These are phyloP conservation scores for Diutina sp. DNA, from an alignment of 1,139 yeast species.

Conservation along the genomic window DNA sequence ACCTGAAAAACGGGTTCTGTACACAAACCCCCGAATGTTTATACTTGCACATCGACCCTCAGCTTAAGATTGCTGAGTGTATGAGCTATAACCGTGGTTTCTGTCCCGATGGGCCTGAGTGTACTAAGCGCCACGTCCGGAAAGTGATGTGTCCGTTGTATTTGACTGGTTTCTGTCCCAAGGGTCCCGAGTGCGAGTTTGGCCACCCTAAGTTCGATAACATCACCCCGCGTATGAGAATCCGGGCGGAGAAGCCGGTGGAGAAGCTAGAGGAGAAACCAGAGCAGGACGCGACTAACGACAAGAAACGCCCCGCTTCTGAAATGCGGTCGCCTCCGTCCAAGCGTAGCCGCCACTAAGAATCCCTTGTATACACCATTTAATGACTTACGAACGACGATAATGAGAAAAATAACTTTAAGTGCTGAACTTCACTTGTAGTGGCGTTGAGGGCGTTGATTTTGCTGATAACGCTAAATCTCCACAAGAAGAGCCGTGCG, in stretches of 20 bases:
- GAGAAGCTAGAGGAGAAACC: background rate
- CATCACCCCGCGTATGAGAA: background rate
- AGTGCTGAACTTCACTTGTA: background rate
- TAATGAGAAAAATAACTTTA: background rate
- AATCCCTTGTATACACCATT: background rate
- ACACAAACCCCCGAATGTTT: conserved; percentile 93
- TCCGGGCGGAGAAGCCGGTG: background rate
- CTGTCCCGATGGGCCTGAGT: conserved; percentile 85
- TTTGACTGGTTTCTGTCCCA: conserved; percentile 88
- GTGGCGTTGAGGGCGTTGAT: background rate
- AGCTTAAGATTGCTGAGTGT: conserved; percentile 78
- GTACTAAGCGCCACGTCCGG: conserved; percentile 72
- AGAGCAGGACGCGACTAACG: background rate
- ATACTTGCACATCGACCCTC: conserved; percentile 85
- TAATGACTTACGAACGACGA: background rate
- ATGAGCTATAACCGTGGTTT: conserved; percentile 76
- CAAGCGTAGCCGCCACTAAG: background rate
- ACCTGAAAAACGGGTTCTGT: conserved; percentile 80
- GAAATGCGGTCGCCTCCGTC: background rate
- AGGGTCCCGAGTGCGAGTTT: conserved; percentile 46
- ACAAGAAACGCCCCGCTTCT: background rate
- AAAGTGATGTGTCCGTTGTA: conserved; percentile 72
- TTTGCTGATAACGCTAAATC: background rate
- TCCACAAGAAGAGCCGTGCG: background rate
- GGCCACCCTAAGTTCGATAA: conserved; percentile 45